Base-by-base conservation (phyloP, 179 eudicot species). In the Vitellaria paradoxa region DNA sequence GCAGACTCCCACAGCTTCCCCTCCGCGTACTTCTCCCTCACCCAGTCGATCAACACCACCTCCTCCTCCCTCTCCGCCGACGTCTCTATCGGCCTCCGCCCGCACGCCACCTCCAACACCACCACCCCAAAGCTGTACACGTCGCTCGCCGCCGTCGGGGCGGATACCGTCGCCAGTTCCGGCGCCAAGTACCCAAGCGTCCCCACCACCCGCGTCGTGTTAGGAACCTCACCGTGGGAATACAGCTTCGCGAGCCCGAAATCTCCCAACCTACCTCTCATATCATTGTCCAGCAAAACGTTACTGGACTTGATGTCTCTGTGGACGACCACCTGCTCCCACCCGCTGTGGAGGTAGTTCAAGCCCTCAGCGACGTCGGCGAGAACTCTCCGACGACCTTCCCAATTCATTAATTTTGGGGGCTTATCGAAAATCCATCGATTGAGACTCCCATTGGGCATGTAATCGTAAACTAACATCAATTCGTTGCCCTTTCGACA, bases 271-370 rank as follows among this genome's bases (percentile, higher is more conserved):
- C 91, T 67, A 1, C 87, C 91, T 69, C 86, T 70, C 91, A 85
- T 85, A 15, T 82, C 87, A 9, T 14, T 24, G 40, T 85, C 91
- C 37, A 88, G 60, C 66, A 88, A 77, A 47, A 88, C 77, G 60
- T 88, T 88, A 68, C 91, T 85, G 63, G 91, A 88, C 66, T 88
- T 87, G 13, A 87, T 87, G 75, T 87, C 90, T 64, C 90, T 69
- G 52, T 87, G 90, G 49, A 87, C 77, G 20, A 87, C 87, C 66
- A 87, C 85, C 70, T 88, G 84, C 45, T 88, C 91, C 91, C 91
- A 88, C 10, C 91, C 91, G 47, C 78, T 78, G 74, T 88, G 91
- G 9, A 88, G 80, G 70, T 85, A 88, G 53, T 84, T 80, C 73
- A 88, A 74, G 4, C 91, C 91, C 78, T 88, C 91, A 1, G 91